A percentile compares a stretch with the other conserved stretches of the same genome.
Conservation (phyloP, 305 asterid species). For the Euphrasia arctica region DNA sequence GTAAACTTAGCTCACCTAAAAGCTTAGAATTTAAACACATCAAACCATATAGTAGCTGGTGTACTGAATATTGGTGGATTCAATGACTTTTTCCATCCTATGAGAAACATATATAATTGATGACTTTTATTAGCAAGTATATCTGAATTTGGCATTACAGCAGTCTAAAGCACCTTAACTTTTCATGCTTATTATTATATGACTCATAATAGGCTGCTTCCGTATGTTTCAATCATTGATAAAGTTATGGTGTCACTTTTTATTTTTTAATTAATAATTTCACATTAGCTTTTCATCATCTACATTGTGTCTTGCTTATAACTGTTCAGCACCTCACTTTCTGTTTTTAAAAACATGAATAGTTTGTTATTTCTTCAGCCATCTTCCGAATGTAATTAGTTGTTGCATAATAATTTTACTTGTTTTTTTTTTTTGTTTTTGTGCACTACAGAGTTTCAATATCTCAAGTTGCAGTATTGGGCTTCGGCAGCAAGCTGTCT, state of each 20-base stretch:
- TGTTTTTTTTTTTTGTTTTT: conserved; percentile 21
- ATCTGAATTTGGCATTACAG: conserved; percentile 1
- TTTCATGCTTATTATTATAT: conserved; percentile 15
- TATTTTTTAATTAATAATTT: background rate
- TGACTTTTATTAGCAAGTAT: conserved; percentile 8
- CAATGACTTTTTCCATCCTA: conserved; percentile 1
- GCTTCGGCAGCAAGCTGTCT: conserved; percentile 67
- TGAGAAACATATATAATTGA: conserved; percentile 1
- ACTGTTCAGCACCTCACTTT: background rate
- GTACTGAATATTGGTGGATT: conserved; percentile 4
- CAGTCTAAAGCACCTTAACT: conserved; percentile 4
- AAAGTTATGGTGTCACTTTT: background rate
- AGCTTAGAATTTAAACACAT: background rate
- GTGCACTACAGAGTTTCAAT: conserved; percentile 59
- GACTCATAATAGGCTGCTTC: conserved; percentile 11
- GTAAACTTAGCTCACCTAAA: no score
- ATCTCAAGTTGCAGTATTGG: conserved; percentile 77
- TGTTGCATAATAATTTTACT: conserved; percentile 13
- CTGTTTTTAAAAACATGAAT: background rate
- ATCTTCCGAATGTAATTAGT: conserved; percentile 6
- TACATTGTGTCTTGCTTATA: conserved; percentile 8
- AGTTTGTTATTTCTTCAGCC: conserved; percentile 3
- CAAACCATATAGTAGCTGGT: background rate
- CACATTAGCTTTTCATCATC: conserved; percentile 17
- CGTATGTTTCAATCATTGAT: background rate